These are phyloP conservation scores for Leishmania braziliensis DNA, from an alignment of 208 protist species.

Conservation along the genomic window DNA sequence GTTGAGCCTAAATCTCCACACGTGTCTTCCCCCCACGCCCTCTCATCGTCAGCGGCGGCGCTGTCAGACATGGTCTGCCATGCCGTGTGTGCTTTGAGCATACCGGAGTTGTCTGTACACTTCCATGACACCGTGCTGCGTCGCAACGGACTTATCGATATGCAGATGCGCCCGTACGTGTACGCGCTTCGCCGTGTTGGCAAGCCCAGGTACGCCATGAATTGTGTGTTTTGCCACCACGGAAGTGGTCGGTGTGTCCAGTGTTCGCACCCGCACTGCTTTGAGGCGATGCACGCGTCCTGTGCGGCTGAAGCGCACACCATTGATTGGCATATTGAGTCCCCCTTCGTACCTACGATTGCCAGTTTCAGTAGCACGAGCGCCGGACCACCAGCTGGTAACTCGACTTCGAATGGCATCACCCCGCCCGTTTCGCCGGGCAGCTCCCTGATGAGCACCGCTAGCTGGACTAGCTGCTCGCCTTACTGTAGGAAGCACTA, in stretches of 20 bases:
- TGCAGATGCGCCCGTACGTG: constrained; percentile 44
- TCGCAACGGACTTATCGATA: constrained; percentile 38
- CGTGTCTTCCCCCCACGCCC: not conserved
- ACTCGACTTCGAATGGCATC: too few species aligned
- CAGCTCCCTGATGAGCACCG: not conserved
- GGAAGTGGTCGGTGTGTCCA: constrained; percentile 38
- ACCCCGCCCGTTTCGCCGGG: not conserved
- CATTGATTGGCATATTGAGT: constrained; percentile 48
- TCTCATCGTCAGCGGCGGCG: constrained; percentile 6
- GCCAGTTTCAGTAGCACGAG: not conserved
- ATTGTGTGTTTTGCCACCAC: constrained; percentile 65
- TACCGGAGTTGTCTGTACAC: constrained; percentile 52
- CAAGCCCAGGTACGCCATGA: constrained; percentile 40
- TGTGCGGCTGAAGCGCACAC: constrained; percentile 65
- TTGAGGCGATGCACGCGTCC: constrained; percentile 70
- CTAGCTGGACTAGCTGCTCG: constrained; percentile 51
- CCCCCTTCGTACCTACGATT: not conserved
- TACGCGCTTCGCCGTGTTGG: constrained; percentile 30
- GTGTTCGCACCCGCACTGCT: constrained; percentile 69
- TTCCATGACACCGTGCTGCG: constrained; percentile 26
- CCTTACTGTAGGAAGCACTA: constrained; percentile 74
- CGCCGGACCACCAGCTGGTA: not conserved
- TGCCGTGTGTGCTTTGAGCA: constrained; percentile 61
- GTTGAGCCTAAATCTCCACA: not conserved
- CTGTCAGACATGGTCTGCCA: constrained; percentile 53